Evolutionary conservation across 148 eudicot species (phyloP), one percentile per base, ranked within the genome.

Genomic region (Fagopyrum tataricum): DNA sequence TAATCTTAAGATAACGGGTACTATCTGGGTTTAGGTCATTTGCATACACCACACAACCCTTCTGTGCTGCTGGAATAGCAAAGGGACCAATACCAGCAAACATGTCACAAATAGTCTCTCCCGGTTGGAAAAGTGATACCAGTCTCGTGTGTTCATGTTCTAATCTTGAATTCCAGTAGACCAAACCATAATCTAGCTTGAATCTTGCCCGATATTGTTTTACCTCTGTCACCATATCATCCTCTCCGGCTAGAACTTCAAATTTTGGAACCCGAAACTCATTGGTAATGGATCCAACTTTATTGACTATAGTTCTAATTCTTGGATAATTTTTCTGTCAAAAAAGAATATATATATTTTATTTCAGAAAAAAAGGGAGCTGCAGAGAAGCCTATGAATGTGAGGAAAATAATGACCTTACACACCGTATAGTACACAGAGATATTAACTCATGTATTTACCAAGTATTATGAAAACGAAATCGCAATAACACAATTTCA

Each of bases 21-120:
- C 99, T 95, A 73, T 95, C 94, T 24, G 99, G 99, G 78, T 95
- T 95, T 70, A 95, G 81, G 82, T 95, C 99, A 86, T 95, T 95
- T 72, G 94, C 97, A 78, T 84, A 90, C 43, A 95, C 93, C 40
- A 86, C 77, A 83, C 99, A 92, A 44, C 99, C 99, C 81, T 92
- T 95, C 78, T 87, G 89, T 44, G 99, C 99, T 21, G 99, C 97
- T 78, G 99, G 96, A 81, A 95, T 88, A 74, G 93, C 96, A 84
- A 95, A 95, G 21, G 99, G 99, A 75, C 97, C 99, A 79, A 95
- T 89, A 40, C 99, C 99, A 75, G 96, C 84, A 84, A 95, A 95
- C 99, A 95, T 95, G 84, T 92, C 99, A 79, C 96, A 92, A 23
- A 95, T 82, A 76, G 82, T 85, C 76, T 95, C 96, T 76, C 97